Evolutionary conservation across 306 rosid genomes (phyloP).

Genomic region (Fagus crenata): DNA sequence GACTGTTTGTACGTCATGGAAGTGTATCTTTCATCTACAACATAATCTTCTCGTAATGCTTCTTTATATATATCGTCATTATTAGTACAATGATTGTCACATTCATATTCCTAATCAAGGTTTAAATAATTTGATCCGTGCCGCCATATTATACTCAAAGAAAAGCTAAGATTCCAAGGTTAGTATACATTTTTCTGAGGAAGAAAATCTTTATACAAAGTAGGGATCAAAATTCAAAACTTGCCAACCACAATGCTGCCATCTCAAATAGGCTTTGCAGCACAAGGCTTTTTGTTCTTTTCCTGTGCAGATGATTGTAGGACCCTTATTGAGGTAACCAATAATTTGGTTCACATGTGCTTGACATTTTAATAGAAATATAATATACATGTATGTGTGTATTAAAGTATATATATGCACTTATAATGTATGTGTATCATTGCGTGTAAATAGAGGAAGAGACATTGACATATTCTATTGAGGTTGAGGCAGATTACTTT

Average conservation of each 20-base stretch:
- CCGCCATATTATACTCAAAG: constrained; percentile 26
- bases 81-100: constrained; percentile 43
- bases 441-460: constrained; percentile 25
- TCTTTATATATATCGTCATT: constrained; percentile 36
- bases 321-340: constrained; percentile 54
- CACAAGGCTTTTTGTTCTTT: constrained; percentile 52
- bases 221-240: constrained; percentile 35
- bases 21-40: constrained; percentile 43
- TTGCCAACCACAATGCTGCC: constrained; percentile 38
- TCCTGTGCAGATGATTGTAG: constrained; percentile 44
- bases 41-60: constrained; percentile 44
- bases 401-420: too few species aligned
- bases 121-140: constrained; percentile 19
- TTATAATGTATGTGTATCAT: not conserved
- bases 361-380: constrained; percentile 9
- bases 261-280: constrained; percentile 22
- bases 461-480: constrained; percentile 30
- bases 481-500: constrained; percentile 35
- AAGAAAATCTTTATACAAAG: constrained; percentile 11
- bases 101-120: constrained; percentile 30
- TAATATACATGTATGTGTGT: not conserved
- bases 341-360: constrained; percentile 68
- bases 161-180: constrained; percentile 41
- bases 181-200: constrained; percentile 11
- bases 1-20: constrained; percentile 26